phyloP scores from a whole-genome alignment of 2,329 filamentous ascomycete genomes.

The Trichoderma sp. region DNA sequence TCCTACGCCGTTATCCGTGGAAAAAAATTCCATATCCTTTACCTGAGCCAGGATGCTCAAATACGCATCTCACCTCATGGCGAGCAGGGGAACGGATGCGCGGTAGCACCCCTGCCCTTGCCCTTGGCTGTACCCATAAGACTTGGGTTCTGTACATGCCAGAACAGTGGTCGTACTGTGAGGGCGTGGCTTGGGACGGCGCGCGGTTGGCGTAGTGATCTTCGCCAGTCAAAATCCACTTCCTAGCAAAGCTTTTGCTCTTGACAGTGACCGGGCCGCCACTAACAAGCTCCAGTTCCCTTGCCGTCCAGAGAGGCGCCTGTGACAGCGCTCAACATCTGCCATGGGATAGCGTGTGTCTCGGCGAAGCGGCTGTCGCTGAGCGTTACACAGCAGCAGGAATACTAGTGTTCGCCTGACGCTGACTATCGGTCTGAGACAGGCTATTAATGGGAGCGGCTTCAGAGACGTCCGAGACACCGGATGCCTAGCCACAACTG shows the following conservation, averaged over 20 bases:
- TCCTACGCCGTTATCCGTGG: background rate
- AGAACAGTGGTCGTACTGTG: conserved; percentile 13
- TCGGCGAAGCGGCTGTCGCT: background rate
- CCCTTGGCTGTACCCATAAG: background rate
- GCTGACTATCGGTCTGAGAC: conserved; percentile 2
- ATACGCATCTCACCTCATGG: conserved; percentile 6
- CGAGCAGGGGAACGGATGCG: conserved; percentile 7
- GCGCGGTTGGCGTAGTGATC: conserved; percentile 15
- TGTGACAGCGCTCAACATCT: background rate
- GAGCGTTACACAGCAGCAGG: background rate
- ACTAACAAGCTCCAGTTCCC: background rate
- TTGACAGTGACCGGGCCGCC: background rate
- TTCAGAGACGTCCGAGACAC: conserved; percentile 1
- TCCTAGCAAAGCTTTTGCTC: background rate
- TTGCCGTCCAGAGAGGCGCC: background rate
- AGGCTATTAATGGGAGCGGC: background rate
- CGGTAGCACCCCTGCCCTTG: background rate
- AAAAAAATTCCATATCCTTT: background rate
- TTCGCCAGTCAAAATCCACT: background rate
- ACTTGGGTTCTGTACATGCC: background rate
- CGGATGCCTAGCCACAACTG: background rate
- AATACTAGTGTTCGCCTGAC: background rate
- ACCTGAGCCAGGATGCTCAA: background rate
- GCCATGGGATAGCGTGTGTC: background rate
- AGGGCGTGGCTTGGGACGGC: conserved; percentile 6